These are phyloP conservation scores for Rhododendron griersonianum DNA, from an alignment of 148 eudicot species.

Conservation along the genomic window DNA sequence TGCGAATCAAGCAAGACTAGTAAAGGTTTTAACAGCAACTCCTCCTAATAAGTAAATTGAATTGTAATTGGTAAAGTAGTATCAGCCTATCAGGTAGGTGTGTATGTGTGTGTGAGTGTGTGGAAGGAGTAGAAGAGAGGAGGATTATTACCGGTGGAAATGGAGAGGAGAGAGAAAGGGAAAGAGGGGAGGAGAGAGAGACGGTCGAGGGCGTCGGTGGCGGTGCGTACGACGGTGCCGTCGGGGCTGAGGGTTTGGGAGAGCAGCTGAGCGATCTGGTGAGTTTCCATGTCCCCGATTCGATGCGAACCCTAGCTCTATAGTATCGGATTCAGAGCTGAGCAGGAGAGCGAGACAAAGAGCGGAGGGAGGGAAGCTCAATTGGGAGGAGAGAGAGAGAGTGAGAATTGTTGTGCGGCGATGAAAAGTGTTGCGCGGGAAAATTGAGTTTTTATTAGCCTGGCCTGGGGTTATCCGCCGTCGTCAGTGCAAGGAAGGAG, in stretches of 20 bases:
- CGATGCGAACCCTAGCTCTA: slow-evolving; percentile 24
- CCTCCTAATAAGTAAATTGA: not conserved
- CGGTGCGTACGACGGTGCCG: slow-evolving; percentile 32
- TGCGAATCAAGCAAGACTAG: not conserved
- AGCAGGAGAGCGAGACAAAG: not conserved
- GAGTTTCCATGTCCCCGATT: slow-evolving; percentile 6
- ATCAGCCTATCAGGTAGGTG: not conserved
- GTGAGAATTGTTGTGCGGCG: too few species aligned
- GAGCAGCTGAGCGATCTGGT: slow-evolving; percentile 46
- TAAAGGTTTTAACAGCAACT: not conserved
- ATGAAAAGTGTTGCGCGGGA: slow-evolving; percentile 12
- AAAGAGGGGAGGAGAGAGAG: slow-evolving; percentile 36
- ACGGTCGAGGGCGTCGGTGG: slow-evolving; percentile 50
- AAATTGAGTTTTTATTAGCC: slow-evolving; percentile 8
- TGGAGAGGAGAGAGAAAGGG: slow-evolving; percentile 44
- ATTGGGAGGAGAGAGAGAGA: not conserved
- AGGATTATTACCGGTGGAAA: slow-evolving; percentile 35
- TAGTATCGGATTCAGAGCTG: not conserved
- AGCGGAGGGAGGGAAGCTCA: too few species aligned
- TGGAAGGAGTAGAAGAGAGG: not conserved
- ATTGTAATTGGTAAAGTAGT: not conserved
- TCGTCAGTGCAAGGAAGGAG: not conserved
- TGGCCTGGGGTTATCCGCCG: too few species aligned
- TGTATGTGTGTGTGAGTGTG: too few species aligned
- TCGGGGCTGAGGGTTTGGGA: slow-evolving; percentile 51